Percentiles rank a stretch among this genome's conserved stretches.
Conservation (phyloP, 495 filamentous ascomycete genomes). For the Penicillium diatomitis region DNA sequence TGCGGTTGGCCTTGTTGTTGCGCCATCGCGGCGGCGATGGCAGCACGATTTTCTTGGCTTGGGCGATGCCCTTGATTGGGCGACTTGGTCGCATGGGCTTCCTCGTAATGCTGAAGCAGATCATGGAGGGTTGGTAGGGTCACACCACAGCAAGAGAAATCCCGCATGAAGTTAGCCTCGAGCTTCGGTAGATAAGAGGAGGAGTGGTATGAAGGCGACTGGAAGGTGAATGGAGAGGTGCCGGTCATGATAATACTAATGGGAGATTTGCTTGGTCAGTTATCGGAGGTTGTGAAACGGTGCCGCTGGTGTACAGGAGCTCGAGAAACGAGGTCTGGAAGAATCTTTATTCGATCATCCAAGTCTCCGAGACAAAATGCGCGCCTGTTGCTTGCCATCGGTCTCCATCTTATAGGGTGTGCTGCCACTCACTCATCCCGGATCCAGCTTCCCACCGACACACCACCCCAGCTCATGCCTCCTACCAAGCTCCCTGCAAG, state of each 20-base stretch:
- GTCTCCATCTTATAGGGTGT: conserved; percentile 2
- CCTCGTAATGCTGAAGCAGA: conserved; percentile 92
- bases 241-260: conserved; percentile 89
- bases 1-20: conserved; percentile 48
- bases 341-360: neutral
- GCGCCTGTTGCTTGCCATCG: neutral
- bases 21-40: conserved; percentile 43
- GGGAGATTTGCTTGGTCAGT: conserved; percentile 19
- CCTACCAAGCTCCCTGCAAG: conserved; percentile 78
- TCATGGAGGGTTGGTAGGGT: conserved; percentile 87
- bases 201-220: conserved; percentile 92
- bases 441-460: conserved; percentile 94
- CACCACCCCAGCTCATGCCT: conserved; percentile 96
- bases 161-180: conserved; percentile 93
- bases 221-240: conserved; percentile 82
- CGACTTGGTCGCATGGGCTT: conserved; percentile 68
- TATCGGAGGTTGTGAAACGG: conserved; percentile 15
- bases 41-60: conserved; percentile 47
- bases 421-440: conserved; percentile 80
- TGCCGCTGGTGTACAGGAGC: conserved; percentile 5
- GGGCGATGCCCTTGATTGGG: conserved; percentile 48
- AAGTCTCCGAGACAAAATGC: neutral
- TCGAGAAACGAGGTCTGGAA: conserved; percentile 11
- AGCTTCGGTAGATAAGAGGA: conserved; percentile 96
- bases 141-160: conserved; percentile 87